These are phyloP conservation scores for Huntiella bhutanensis DNA, from an alignment of 2,329 filamentous ascomycete genomes.

Conservation along the genomic window DNA sequence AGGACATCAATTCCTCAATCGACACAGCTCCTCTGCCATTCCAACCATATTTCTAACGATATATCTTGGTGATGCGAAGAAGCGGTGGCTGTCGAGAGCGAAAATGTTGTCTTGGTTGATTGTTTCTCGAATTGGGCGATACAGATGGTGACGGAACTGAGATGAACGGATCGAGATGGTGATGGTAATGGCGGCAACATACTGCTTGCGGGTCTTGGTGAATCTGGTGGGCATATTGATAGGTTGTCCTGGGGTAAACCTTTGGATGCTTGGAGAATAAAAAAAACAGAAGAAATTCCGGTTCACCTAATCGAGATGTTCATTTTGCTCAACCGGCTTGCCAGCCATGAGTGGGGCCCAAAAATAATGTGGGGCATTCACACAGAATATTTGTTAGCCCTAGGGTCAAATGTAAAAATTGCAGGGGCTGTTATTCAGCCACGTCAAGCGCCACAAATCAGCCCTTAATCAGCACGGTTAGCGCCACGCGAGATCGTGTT, in stretches of 20 bases:
- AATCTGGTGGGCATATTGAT: slow-evolving; percentile 55
- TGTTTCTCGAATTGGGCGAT: too few relatives aligned
- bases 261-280: slow-evolving; percentile 11
- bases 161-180: too few relatives aligned
- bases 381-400: slow-evolving; percentile 10
- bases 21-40: too few relatives aligned
- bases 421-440: background rate
- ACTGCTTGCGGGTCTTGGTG: slow-evolving; percentile 63
- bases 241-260: slow-evolving; percentile 15
- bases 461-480: background rate
- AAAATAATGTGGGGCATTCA: slow-evolving; percentile 8
- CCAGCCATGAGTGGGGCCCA: slow-evolving; percentile 7
- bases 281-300: slow-evolving; percentile 10
- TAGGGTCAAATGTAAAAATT: slow-evolving; percentile 2
- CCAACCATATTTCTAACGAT: too few relatives aligned
- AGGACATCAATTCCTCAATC: too few relatives aligned
- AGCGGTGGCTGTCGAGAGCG: slow-evolving; percentile 9
- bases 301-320: slow-evolving; percentile 9
- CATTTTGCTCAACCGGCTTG: slow-evolving; percentile 10
- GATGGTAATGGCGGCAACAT: slow-evolving; percentile 23
- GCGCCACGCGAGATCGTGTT: slow-evolving; percentile 2
- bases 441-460: background rate
- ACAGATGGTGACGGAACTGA: too few relatives aligned
- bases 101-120: slow-evolving; percentile 5
- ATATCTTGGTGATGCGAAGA: too few relatives aligned